A percentile compares a stretch with the other conserved stretches of the same genome.
Conservation (phyloP, 179 eudicot genomes). For the Beta lomatogona region DNA sequence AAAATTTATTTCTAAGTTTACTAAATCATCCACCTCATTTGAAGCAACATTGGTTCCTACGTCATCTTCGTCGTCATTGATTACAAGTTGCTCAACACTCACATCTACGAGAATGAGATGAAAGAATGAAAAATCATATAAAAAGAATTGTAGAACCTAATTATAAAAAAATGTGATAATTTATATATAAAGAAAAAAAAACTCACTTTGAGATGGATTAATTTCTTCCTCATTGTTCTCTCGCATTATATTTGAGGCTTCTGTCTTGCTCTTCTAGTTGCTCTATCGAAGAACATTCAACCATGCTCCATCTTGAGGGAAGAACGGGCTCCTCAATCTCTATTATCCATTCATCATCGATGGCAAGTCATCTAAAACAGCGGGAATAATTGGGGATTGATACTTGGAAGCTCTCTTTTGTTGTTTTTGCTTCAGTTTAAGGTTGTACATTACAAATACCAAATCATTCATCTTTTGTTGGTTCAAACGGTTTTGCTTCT, state of each 20-base stretch:
- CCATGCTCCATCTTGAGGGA: neutral
- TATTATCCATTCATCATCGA: slow-evolving; percentile 7
- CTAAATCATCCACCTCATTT: no score
- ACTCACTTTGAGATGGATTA: no score
- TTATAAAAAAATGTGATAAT: no score
- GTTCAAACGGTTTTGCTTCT: neutral
- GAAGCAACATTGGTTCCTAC: no score
- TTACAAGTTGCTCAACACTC: no score
- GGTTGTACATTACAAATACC: neutral
- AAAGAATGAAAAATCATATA: no score
- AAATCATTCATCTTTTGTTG: slow-evolving; percentile 18
- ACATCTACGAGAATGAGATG: no score
- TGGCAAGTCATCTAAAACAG: neutral
- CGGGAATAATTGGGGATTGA: neutral
- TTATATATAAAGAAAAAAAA: no score
- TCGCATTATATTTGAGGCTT: neutral
- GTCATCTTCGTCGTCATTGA: no score
- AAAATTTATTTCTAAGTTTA: no score
- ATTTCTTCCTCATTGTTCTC: no score
- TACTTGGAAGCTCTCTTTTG: neutral
- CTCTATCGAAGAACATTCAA: slow-evolving; percentile 1
- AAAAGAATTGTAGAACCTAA: no score
- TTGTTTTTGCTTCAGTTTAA: neutral
- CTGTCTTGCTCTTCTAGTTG: neutral
- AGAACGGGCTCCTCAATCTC: neutral